Conservation (phyloP, 2,329 filamentous ascomycete species). For the Tolypocladium tropicale region DNA sequence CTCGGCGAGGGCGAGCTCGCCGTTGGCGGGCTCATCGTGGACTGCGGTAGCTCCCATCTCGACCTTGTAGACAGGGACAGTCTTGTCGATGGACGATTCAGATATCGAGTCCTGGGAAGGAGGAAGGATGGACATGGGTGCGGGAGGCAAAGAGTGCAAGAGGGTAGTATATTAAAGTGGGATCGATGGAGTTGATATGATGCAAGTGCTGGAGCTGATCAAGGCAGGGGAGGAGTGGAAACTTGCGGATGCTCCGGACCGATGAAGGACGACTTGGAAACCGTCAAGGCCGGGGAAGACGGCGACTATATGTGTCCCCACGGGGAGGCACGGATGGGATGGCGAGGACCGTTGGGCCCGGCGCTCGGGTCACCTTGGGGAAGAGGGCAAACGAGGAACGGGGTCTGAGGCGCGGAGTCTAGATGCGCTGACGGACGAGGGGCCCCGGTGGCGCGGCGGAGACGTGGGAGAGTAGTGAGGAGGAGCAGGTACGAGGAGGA, state of each 20-base stretch:
- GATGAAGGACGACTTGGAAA: neutral
- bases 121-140: constrained; percentile 18
- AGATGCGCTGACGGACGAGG: neutral
- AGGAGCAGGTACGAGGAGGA: neutral
- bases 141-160: neutral
- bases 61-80: constrained; percentile 16
- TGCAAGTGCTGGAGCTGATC: neutral
- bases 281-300: neutral
- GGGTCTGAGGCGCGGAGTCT: neutral
- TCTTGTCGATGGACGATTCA: constrained; percentile 22
- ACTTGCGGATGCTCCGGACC: neutral
- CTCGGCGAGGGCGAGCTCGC: constrained; percentile 9
- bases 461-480: neutral
- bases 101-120: constrained; percentile 19
- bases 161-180: neutral
- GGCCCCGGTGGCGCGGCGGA: neutral
- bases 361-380: neutral
- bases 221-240: neutral
- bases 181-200: neutral
- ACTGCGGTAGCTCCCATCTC: constrained; percentile 16
- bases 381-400: no score
- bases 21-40: constrained; percentile 12
- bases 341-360: neutral
- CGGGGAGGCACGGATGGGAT: neutral
- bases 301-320: neutral